A percentile compares a stretch with the other conserved stretches of the same genome.
Evolutionary conservation across 2,329 filamentous ascomycete species (phyloP).

Genomic region (Pyrenophora seminiperda): DNA sequence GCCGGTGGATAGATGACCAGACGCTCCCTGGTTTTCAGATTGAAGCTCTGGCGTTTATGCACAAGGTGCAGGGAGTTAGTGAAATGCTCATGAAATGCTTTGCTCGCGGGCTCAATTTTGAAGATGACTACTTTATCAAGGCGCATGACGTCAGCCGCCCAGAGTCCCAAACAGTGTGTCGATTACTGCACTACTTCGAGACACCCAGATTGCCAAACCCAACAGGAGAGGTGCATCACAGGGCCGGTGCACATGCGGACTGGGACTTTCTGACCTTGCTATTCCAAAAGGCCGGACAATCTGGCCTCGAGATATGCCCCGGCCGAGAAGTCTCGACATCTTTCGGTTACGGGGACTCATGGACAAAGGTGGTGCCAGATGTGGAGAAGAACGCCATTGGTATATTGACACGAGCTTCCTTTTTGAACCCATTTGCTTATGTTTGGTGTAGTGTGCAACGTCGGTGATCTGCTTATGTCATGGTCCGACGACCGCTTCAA

Average conservation of each 20-base stretch:
- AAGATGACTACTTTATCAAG: slow-evolving; percentile 61
- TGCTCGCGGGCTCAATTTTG: slow-evolving; percentile 62
- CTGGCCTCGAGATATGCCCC: slow-evolving; percentile 68
- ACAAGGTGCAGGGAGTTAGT: slow-evolving; percentile 57
- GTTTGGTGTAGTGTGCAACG: slow-evolving; percentile 64
- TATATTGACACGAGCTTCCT: slow-evolving; percentile 1
- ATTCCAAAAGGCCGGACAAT: slow-evolving; percentile 66
- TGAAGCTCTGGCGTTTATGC: slow-evolving; percentile 59
- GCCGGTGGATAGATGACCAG: slow-evolving; percentile 57
- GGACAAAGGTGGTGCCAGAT: slow-evolving; percentile 63
- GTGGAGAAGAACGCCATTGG: slow-evolving; percentile 23
- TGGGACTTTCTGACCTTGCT: slow-evolving; percentile 68
- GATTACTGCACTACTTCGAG: slow-evolving; percentile 61
- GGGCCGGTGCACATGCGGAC: slow-evolving; percentile 68
- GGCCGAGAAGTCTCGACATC: slow-evolving; percentile 65
- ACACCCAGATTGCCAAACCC: slow-evolving; percentile 44
- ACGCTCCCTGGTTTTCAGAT: slow-evolving; percentile 57
- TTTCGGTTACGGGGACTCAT: slow-evolving; percentile 64
- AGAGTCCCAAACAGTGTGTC: slow-evolving; percentile 59
- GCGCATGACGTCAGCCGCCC: slow-evolving; percentile 58
- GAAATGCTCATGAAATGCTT: slow-evolving; percentile 65
- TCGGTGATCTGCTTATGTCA: slow-evolving; percentile 69
- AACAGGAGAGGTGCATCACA: slow-evolving; percentile 55
- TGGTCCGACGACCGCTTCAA: slow-evolving; percentile 72
- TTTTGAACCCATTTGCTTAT: background rate